phyloP scores from a whole-genome alignment of 2,329 filamentous ascomycete species.

The Pseudogymnoascus sp. region DNA sequence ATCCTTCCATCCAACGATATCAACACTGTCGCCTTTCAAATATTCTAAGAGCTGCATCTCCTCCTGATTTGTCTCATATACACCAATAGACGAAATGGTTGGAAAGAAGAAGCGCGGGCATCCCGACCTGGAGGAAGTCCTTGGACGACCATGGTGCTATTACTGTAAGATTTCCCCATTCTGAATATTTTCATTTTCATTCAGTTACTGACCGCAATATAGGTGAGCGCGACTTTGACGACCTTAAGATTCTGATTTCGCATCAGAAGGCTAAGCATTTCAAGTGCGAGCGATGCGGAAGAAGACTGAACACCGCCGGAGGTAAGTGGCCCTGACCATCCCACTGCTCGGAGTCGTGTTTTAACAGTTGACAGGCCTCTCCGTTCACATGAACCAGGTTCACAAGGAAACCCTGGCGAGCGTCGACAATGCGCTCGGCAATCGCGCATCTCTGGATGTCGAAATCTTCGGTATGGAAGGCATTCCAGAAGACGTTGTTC shows the following conservation, averaged over 20 bases:
- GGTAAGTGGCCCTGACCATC: conserved; percentile 45
- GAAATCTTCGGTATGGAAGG: conserved; percentile 99
- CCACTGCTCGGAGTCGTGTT: background rate
- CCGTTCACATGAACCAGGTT: conserved; percentile 96
- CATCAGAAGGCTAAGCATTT: conserved; percentile 99
- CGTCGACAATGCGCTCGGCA: conserved; percentile 87
- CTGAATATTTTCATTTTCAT: conserved; percentile 4
- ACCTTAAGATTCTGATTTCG: conserved; percentile 89
- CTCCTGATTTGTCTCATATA: background rate
- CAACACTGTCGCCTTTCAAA: background rate
- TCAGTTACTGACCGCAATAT: conserved; percentile 18
- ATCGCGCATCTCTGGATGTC: conserved; percentile 75
- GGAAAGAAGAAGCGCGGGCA: conserved; percentile 86
- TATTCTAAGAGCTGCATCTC: background rate
- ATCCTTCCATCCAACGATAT: background rate
- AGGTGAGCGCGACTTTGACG: conserved; percentile 94
- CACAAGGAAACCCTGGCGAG: conserved; percentile 85
- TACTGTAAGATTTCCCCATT: conserved; percentile 56
- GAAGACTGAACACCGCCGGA: conserved; percentile 87
- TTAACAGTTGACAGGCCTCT: conserved; percentile 50
- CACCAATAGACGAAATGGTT: conserved; percentile 41
- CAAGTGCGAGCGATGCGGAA: conserved; percentile 86
- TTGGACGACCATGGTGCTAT: conserved; percentile 90
- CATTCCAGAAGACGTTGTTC: conserved; percentile 75
- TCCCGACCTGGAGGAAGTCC: conserved; percentile 79